Evolutionary conservation across 1,284 basidiomycete genomes (phyloP).

Genomic region (Cutaneotrichosporon cyanovorans): DNA sequence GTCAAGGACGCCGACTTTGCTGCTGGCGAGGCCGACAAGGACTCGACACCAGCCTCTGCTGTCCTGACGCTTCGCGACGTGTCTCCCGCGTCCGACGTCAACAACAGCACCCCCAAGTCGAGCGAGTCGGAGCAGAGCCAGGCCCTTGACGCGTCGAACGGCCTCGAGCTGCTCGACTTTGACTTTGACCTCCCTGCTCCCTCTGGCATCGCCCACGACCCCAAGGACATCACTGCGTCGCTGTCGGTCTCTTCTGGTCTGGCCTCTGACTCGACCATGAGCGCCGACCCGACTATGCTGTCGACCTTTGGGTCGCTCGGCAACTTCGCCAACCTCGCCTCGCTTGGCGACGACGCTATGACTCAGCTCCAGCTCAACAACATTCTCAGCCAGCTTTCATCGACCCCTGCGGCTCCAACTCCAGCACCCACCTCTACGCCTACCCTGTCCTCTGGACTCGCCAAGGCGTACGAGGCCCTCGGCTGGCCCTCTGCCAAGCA

Average conservation of each 20-base stretch:
- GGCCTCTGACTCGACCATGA: slow-evolving; percentile 10
- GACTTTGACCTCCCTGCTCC: slow-evolving; percentile 23
- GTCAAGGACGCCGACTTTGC: slow-evolving; percentile 21
- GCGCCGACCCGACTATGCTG: slow-evolving; percentile 23
- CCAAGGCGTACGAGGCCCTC: slow-evolving; percentile 18
- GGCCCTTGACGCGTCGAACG: slow-evolving; percentile 23
- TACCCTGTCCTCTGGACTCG: slow-evolving; percentile 1
- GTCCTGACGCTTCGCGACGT: slow-evolving; percentile 6
- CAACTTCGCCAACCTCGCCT: slow-evolving; percentile 22
- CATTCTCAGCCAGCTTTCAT: slow-evolving; percentile 15
- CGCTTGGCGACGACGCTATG: slow-evolving; percentile 21
- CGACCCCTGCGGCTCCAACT: slow-evolving; percentile 1
- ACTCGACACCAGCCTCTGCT: slow-evolving; percentile 8
- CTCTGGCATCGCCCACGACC: slow-evolving; percentile 27
- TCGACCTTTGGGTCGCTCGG: slow-evolving; percentile 25
- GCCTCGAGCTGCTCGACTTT: slow-evolving; percentile 11
- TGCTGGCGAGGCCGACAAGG: slow-evolving; percentile 4
- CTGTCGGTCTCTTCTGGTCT: slow-evolving; percentile 2
- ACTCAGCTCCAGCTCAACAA: slow-evolving; percentile 24
- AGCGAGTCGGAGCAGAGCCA: slow-evolving; percentile 35
- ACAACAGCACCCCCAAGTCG: slow-evolving; percentile 16
- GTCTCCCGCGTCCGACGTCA: slow-evolving; percentile 11
- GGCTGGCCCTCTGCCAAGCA: slow-evolving; percentile 16
- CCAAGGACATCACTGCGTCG: slow-evolving; percentile 20
- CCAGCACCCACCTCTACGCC: slow-evolving; percentile 6